phyloP scores from a whole-genome alignment of 208 protist genomes.

The Kentomonas sorsogonicus region DNA sequence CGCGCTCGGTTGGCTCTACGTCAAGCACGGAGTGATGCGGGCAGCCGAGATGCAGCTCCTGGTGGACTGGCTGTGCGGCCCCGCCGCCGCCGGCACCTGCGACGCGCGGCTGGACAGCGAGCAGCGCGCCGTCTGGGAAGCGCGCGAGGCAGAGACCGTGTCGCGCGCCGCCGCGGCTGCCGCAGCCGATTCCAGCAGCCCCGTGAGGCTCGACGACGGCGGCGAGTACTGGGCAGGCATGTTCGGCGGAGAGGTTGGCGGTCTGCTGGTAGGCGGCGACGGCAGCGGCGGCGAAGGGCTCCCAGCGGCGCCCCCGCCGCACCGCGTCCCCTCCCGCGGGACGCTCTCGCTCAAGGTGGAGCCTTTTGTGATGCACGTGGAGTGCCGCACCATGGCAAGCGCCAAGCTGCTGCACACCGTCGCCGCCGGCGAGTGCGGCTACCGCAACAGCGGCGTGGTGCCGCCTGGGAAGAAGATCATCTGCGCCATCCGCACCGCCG shows the following conservation, averaged over 20 bases:
- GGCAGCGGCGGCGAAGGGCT: not conserved
- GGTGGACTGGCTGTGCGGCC: constrained; percentile 55
- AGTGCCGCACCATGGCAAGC: constrained; percentile 72
- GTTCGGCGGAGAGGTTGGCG: constrained; percentile 55
- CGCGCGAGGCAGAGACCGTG: not conserved
- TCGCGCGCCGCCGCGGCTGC: constrained; percentile 11
- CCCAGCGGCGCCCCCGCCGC: not conserved
- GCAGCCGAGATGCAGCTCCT: constrained; percentile 46
- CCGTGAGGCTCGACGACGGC: not conserved
- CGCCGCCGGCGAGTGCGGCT: constrained; percentile 63
- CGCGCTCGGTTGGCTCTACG: constrained; percentile 78
- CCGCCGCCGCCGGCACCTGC: constrained; percentile 15
- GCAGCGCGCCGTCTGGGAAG: constrained; percentile 5
- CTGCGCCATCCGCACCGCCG: constrained; percentile 68
- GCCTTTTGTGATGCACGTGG: constrained; percentile 86
- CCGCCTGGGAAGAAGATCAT: constrained; percentile 76
- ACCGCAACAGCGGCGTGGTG: constrained; percentile 81
- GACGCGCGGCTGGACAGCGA: constrained; percentile 20
- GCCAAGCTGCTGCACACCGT: constrained; percentile 66
- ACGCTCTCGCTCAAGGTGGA: constrained; percentile 80
- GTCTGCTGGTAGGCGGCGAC: constrained; percentile 23
- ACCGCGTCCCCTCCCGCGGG: constrained; percentile 29
- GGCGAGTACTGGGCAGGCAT: not conserved
- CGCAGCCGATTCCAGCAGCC: not conserved
- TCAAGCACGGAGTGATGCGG: constrained; percentile 72